Evolutionary conservation across 2,329 filamentous ascomycete genomes (phyloP), one percentile per base, ranked within the genome.

Genomic region (Ceratocystis alfenasii): DNA sequence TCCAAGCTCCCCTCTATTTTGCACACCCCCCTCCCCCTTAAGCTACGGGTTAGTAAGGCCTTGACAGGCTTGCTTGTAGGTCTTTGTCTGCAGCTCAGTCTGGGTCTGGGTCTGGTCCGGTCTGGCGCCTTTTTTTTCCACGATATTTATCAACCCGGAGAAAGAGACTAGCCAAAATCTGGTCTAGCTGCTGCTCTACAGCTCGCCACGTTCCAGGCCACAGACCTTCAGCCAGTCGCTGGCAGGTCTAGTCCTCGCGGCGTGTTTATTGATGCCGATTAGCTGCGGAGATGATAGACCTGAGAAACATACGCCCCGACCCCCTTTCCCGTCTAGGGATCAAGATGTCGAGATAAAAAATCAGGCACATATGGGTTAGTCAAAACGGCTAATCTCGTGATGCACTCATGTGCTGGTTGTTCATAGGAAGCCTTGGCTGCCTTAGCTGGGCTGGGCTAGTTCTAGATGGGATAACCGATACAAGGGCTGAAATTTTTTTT

Each of bases 401-500:
- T 28, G 48, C 20, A 53, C 48, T 53, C 48, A 25, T 53, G 48
- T n/a, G 48, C 48, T 53, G 20, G 48, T 28, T 48, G n/a, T 7
- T 48, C 5, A 25, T 22, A 25, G 48, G 7, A 53, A 28, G 3
- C 15, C 48, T 53, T 53, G 48, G 48, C 48, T 28, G 36, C 36
- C 36, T 41, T 41, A 12, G 36, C 10, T 41, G 36, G 12, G 10
- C 36, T 41, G 10, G 36, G 10, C 36, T 28, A 25, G 22, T 25
- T 53, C 3, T 15, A 1, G 25, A 53, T 53, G 48, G 48, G 10
- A 53, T 22, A 28, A 15, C 48, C 36, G 48, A n/a, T 44, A 45
- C n/a, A 64, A 30, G 63, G 55, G 55, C 46, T 55, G 48, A 25
- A 33, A 45, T 57, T 64, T 64, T 64, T 64, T 50, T 64, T 36